Evolutionary conservation across 768 basidiomycete species (phyloP).

Genomic region (Termitomyces sp.): DNA sequence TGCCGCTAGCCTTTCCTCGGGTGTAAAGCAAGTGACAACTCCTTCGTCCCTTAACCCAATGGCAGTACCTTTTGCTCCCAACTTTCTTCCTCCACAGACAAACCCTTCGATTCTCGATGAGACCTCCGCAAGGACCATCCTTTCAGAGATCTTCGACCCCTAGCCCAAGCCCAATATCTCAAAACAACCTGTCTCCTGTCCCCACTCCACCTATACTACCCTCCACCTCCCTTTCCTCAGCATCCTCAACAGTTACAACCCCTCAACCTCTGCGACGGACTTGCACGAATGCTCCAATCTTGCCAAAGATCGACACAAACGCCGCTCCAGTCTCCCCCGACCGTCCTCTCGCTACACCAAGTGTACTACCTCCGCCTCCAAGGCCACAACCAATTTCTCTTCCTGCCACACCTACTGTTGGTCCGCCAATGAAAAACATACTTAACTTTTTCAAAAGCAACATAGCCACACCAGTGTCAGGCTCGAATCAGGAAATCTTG

Average conservation of each 20-base stretch:
- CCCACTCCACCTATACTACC: conserved; percentile 11
- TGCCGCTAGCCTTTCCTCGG: not conserved
- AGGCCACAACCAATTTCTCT: conserved; percentile 39
- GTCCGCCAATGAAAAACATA: conserved; percentile 23
- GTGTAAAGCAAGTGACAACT: not conserved
- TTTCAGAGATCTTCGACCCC: conserved; percentile 12
- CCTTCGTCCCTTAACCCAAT: conserved; percentile 12
- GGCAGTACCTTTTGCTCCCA: conserved; percentile 20
- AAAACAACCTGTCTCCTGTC: conserved; percentile 9
- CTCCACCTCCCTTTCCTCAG: conserved; percentile 1
- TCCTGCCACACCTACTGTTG: conserved; percentile 37
- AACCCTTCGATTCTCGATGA: not conserved
- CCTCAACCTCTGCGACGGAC: conserved; percentile 10
- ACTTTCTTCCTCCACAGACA: not conserved
- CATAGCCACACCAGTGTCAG: too few relatives aligned
- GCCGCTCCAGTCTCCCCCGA: conserved; percentile 4
- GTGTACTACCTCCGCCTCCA: conserved; percentile 30
- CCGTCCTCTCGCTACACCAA: conserved; percentile 15
- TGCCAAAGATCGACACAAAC: conserved; percentile 19
- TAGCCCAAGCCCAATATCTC: conserved; percentile 11
- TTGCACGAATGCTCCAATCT: conserved; percentile 14
- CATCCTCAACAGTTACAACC: conserved; percentile 1
- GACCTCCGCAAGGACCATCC: not conserved
- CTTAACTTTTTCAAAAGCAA: too few relatives aligned
- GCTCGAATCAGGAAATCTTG: too few relatives aligned